Base-by-base conservation (phyloP, 2,329 filamentous ascomycete species). In the Xylariomycetidae sp. region DNA sequence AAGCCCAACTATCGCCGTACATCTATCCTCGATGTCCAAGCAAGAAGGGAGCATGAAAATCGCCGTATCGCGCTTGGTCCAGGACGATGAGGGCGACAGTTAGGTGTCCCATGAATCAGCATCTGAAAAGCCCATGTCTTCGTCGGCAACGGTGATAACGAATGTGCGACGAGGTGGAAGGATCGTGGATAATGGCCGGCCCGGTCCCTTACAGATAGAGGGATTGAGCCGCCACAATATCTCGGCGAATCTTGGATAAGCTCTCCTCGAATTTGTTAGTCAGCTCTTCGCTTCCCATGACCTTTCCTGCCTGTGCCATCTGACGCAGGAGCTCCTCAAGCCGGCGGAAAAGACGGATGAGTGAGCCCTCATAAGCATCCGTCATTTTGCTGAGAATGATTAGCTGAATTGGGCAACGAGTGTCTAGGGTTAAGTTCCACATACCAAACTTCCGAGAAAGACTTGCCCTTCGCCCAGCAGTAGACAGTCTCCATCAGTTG, bases 401-500 rank as follows among this genome's bases (percentile, higher is more conserved):
- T 22, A 19, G n/a, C 31, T 22, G 13, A 20, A 33, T 25, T 29
- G 33, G 35, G 33, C 27, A 35, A 22, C 18, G 20, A 25, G 36
- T 6, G 36, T 23, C 30, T 18, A 23, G 15, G n/a, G 13, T 16
- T 31, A 9, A n/a, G 11, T 19, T 33, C 18, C 28, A 77, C 87
- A 56, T 77, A 95, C 90, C 92, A 97, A 42, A 98, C 96, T 49
- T 95, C 82, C 1, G 85, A 80, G 67, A 98, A 98, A 1, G 85
- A 80, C 48, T 84, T 85, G 31, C 90, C 92, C 47, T 92, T 84
- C 5, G 88, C 83, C 92, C 92, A 98, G 5, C 85, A 76, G 53
- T 82, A 85, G 4, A 98, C 89, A 22, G 95, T 92, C 56, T 96
- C 90, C 90, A 98, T 97, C 31, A 98, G 70, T 67, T 97, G 83